Conservation (phyloP, 495 filamentous ascomycete genomes). For the Tuber melanosporum region DNA sequence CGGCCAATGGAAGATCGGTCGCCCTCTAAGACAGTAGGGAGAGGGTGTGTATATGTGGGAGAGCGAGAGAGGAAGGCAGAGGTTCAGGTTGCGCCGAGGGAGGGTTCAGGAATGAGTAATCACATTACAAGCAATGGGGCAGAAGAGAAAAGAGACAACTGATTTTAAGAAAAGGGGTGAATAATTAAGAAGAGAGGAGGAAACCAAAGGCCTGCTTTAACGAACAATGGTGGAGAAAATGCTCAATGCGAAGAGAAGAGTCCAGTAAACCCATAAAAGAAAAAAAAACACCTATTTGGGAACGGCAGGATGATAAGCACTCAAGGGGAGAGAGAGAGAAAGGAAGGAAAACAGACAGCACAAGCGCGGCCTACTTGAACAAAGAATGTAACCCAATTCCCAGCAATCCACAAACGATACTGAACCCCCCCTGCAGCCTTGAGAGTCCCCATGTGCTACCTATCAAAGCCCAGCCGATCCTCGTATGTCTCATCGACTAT, state of each 20-base stretch:
- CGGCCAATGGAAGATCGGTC: not conserved
- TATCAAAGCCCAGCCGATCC: not conserved
- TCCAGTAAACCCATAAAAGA: conserved; percentile 11
- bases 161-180: not conserved
- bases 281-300: conserved; percentile 35
- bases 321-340: conserved; percentile 18
- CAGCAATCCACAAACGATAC: not conserved
- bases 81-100: not conserved
- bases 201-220: not conserved
- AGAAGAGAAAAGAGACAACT: not conserved
- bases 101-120: not conserved
- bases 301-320: conserved; percentile 26
- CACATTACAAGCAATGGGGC: not conserved
- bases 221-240: not conserved
- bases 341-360: conserved; percentile 19
- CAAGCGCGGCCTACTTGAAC: conserved; percentile 7
- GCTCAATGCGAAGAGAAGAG: not conserved
- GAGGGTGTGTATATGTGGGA: not conserved
- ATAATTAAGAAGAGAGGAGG: not conserved
- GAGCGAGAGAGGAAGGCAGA: not conserved
- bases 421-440: not conserved
- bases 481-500: not conserved
- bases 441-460: not conserved
- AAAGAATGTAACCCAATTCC: not conserved
- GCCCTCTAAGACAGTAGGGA: not conserved